phyloP scores from a whole-genome alignment of 2,329 filamentous ascomycete species.

The Pseudogymnoascus sp. region DNA sequence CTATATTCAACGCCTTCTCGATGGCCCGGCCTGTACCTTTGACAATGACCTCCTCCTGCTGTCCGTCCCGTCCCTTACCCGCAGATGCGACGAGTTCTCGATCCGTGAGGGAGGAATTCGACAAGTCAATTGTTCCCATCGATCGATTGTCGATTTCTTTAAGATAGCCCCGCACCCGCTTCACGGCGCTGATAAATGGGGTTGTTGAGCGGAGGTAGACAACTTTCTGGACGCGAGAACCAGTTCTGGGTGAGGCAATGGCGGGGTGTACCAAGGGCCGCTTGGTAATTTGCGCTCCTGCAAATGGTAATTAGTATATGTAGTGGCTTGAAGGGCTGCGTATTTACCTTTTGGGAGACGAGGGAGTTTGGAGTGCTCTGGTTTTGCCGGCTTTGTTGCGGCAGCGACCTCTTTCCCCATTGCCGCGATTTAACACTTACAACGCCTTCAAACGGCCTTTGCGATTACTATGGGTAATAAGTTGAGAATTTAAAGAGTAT shows the following conservation, averaged over 20 bases:
- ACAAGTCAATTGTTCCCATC: conserved; percentile 16
- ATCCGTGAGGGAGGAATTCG: conserved; percentile 8
- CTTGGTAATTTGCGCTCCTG: conserved; percentile 27
- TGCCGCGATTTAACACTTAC: not conserved
- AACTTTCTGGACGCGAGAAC: conserved; percentile 21
- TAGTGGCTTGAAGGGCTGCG: not conserved
- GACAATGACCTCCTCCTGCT: conserved; percentile 24
- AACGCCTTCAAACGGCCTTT: not conserved
- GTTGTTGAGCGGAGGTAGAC: conserved; percentile 26
- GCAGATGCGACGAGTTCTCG: conserved; percentile 18
- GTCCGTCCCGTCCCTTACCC: conserved; percentile 15
- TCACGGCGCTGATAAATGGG: conserved; percentile 26
- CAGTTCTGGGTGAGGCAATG: conserved; percentile 20
- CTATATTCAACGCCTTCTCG: conserved; percentile 24
- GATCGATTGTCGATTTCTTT: conserved; percentile 22
- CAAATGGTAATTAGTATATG: not conserved
- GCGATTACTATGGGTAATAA: not conserved
- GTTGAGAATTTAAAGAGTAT: not conserved
- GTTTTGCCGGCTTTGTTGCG: conserved; percentile 15
- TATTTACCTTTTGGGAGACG: conserved; percentile 19
- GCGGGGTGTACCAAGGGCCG: conserved; percentile 29
- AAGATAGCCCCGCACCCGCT: conserved; percentile 26
- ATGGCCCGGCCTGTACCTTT: conserved; percentile 29
- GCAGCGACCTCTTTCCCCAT: not conserved
- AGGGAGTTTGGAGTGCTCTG: conserved; percentile 19